Percentiles rank a stretch among this genome's conserved stretches.
These are phyloP conservation scores for Saccharum spontaneum DNA, from an alignment of 176 grass and related monocot genomes.

Conservation along the genomic window DNA sequence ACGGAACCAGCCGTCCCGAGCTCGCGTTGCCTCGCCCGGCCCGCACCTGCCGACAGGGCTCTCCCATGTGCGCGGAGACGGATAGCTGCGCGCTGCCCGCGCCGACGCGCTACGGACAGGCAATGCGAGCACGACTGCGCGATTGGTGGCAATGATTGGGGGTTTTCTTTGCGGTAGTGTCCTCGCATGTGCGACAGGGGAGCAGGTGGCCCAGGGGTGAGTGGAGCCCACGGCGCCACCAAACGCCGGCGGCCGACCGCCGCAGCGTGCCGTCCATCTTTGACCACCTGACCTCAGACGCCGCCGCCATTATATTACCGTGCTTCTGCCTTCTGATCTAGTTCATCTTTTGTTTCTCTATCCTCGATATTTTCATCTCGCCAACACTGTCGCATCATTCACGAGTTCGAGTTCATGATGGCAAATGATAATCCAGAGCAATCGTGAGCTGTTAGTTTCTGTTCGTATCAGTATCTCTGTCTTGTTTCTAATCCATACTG, in stretches of 20 bases:
- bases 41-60: no score
- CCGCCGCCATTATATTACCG: no score
- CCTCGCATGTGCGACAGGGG: conserved; percentile 32
- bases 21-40: no score
- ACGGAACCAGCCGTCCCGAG: no score
- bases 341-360: no score
- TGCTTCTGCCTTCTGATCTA: not conserved
- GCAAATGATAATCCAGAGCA: not conserved
- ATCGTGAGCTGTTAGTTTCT: not conserved
- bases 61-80: not conserved
- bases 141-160: not conserved
- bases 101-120: not conserved
- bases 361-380: no score
- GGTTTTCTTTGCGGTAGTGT: not conserved
- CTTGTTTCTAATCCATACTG: not conserved
- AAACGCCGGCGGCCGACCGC: not conserved
- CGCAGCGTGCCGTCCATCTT: no score
- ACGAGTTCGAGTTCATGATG: not conserved
- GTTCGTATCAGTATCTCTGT: not conserved
- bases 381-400: not conserved
- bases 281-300: no score
- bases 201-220: not conserved
- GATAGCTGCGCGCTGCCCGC: not conserved
- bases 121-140: not conserved
- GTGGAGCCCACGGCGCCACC: conserved; percentile 23